Percentiles rank a stretch among this genome's conserved stretches.
Evolutionary conservation across 148 eudicot genomes (phyloP).

Genomic region (Camellia granthamiana): DNA sequence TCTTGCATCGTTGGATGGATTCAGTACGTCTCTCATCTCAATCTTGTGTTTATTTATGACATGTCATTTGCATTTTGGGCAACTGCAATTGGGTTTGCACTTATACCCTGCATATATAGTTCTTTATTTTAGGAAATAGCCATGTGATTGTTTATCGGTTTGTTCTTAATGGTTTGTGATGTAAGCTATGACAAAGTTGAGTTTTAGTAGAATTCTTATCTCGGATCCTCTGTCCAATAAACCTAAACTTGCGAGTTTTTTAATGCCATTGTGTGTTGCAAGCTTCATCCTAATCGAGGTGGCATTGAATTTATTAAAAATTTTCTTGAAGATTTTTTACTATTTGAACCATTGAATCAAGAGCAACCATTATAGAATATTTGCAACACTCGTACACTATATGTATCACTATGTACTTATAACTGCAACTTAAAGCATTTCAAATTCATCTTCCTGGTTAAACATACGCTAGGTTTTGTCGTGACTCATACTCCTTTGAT

Average conservation of each 20-base stretch:
- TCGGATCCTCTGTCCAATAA: slow-evolving; percentile 2
- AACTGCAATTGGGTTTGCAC: neutral
- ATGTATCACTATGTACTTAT: neutral
- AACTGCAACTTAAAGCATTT: neutral
- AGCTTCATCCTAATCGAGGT: neutral
- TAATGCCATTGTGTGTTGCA: neutral
- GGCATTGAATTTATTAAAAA: too few species aligned
- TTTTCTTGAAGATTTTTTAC: neutral
- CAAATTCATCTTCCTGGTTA: neutral
- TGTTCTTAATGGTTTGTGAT: neutral
- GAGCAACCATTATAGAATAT: neutral
- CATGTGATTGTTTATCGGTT: neutral
- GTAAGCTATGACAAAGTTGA: neutral
- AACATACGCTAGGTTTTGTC: neutral
- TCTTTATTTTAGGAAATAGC: neutral
- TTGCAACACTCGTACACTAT: neutral
- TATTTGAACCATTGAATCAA: neutral
- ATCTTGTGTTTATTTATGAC: neutral
- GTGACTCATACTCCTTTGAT: neutral
- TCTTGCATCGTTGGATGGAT: slow-evolving; percentile 81
- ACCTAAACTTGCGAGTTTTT: neutral
- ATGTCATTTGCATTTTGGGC: neutral
- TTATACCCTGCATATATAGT: neutral
- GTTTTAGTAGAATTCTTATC: neutral
- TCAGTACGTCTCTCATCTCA: slow-evolving; percentile 45